A percentile compares a stretch with the other conserved stretches of the same genome.
These are phyloP conservation scores for Clarireedia paspali DNA, from an alignment of 2,329 filamentous ascomycete species.

Conservation along the genomic window DNA sequence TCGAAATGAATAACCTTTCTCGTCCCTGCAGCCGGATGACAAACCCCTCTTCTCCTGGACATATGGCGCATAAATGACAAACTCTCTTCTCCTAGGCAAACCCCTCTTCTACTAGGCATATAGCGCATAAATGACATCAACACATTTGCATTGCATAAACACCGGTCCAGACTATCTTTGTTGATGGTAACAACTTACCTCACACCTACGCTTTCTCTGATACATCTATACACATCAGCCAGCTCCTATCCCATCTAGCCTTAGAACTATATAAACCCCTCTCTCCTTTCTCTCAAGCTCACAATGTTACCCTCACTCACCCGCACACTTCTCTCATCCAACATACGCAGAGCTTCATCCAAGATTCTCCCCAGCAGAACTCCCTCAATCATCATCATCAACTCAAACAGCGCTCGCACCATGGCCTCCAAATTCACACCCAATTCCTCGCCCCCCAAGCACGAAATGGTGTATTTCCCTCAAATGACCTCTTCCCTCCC, in stretches of 20 bases:
- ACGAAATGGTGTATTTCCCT: conserved; percentile 55
- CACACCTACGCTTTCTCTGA: neutral
- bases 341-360: neutral
- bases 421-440: conserved; percentile 28
- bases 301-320: neutral
- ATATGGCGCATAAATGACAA: neutral
- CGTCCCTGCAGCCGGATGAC: conserved; percentile 10
- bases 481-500: conserved; percentile 46
- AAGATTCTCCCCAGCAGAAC: neutral
- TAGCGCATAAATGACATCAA: conserved; percentile 2
- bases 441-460: conserved; percentile 33
- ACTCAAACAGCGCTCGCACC: conserved; percentile 9
- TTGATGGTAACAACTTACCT: neutral
- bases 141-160: neutral
- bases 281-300: neutral
- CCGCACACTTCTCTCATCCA: neutral
- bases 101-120: neutral
- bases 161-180: neutral
- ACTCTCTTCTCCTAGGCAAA: neutral
- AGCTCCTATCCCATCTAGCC: neutral
- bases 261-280: neutral
- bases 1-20: neutral
- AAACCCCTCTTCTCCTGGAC: neutral
- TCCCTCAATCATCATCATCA: too few species aligned
- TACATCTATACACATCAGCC: neutral